phyloP scores from a whole-genome alignment of 257 asterid genomes.

The Solanum etuberosum region DNA sequence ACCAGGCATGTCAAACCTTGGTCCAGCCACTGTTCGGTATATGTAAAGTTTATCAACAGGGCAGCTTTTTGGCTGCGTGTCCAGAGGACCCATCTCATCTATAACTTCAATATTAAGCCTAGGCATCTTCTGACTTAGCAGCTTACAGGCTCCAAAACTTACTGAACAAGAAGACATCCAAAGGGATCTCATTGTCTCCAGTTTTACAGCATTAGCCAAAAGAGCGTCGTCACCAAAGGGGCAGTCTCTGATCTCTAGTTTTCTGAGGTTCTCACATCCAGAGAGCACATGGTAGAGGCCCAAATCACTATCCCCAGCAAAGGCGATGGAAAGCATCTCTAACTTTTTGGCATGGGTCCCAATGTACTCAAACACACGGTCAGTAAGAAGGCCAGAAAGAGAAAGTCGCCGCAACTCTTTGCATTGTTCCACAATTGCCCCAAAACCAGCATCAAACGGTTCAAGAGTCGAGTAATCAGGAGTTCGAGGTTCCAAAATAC shows the following conservation, averaged over 20 bases:
- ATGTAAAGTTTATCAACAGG: constrained; percentile 31
- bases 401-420: constrained; percentile 6
- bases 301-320: constrained; percentile 18
- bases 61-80: constrained; percentile 10
- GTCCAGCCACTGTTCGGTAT: constrained; percentile 32
- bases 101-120: constrained; percentile 15
- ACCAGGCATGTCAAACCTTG: constrained; percentile 26
- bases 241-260: constrained; percentile 17
- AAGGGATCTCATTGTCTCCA: constrained; percentile 17
- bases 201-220: constrained; percentile 14
- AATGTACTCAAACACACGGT: constrained; percentile 11
- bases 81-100: constrained; percentile 6
- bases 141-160: constrained; percentile 16
- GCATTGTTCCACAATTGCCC: constrained; percentile 12
- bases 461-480: constrained; percentile 11
- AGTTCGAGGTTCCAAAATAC: constrained; percentile 3
- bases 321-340: constrained; percentile 18
- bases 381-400: constrained; percentile 19
- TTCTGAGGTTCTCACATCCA: constrained; percentile 15
- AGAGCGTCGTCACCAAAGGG: constrained; percentile 17
- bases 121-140: constrained; percentile 15
- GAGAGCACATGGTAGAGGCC: constrained; percentile 19
- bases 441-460: constrained; percentile 8
- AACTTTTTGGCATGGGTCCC: constrained; percentile 17
- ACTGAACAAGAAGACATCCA: constrained; percentile 27